Base-by-base conservation (phyloP, 805 yeast species). In the Saccharomycopsis guyanensis region DNA sequence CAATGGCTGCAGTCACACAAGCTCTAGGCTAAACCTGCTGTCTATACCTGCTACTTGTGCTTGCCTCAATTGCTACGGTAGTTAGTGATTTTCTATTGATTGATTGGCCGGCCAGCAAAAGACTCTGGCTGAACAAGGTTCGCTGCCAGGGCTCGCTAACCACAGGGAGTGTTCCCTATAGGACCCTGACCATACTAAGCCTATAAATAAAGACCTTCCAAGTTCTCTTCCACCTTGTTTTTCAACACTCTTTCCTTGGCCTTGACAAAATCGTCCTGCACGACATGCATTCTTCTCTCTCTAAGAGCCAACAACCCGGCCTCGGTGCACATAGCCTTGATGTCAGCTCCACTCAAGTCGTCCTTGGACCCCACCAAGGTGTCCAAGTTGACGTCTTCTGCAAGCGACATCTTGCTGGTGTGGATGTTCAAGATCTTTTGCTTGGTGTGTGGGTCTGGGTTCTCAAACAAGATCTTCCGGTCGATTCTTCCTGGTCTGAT, bases 311-410 rank as follows among this genome's bases (percentile, higher is more conserved):
- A 85, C 93, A 88, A 86, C 55, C 97, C 97, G 8, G 96, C 96
- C 65, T 88, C 97, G 3, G 96, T 88, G 66, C 97, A 88, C 46
- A 88, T 95, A 63, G 96, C 96, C 66, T 88, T 88, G 53, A 88
- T 94, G 64, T 88, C 98, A 13, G 98, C 98, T 61, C 98, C 98
- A 2, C 97, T 87, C 60, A 95, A 83, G 40, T 96, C 97, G 57
- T 85, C 89, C 94, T 89, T 93, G 56, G 87, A 87, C 58, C 91
- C 96, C 6, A 96, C 97, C 52, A 93, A 80, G 62, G 86, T 85
- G 61, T 86, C 81, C 56, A 93, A 71, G 64, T 89, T 86, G 52
- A 93, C 91, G 43, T 96, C 98, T 55, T 94, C 77, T 6, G 96
- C 87, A 59, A 93, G 71, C 65, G 87, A 93, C 98, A 93, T 93